Evolutionary conservation across 1,139 yeast genomes (phyloP).

Genomic region (Candida albicans): DNA sequence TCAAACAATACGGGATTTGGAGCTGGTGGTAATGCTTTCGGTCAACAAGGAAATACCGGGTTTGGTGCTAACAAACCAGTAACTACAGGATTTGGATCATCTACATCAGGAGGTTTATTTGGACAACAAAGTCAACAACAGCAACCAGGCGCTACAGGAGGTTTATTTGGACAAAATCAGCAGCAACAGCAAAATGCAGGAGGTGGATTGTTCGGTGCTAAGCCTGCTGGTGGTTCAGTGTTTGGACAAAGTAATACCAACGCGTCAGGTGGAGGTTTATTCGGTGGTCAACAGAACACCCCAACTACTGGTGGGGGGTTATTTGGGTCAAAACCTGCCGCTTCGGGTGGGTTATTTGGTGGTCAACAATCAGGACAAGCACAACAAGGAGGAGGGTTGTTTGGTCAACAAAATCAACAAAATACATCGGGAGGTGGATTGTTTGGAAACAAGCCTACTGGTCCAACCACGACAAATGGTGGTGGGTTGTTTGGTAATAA

Average conservation of each 20-base stretch:
- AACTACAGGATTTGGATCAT: slow-evolving; percentile 20
- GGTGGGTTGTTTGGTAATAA: slow-evolving; percentile 36
- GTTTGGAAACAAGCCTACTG: slow-evolving; percentile 18
- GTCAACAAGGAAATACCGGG: slow-evolving; percentile 18
- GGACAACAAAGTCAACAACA: slow-evolving; percentile 17
- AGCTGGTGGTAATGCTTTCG: slow-evolving; percentile 15
- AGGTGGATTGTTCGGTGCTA: slow-evolving; percentile 27
- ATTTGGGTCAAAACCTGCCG: slow-evolving; percentile 28
- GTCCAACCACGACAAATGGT: slow-evolving; percentile 12
- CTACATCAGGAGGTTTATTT: slow-evolving; percentile 16
- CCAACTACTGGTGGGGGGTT: slow-evolving; percentile 26
- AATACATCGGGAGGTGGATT: slow-evolving; percentile 18
- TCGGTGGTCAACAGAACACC: slow-evolving; percentile 6
- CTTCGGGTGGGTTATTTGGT: slow-evolving; percentile 24
- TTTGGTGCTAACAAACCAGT: slow-evolving; percentile 22
- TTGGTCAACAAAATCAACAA: slow-evolving; percentile 34
- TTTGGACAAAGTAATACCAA: slow-evolving; percentile 15
- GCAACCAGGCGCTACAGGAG: slow-evolving; percentile 19
- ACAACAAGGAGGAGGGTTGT: slow-evolving; percentile 25
- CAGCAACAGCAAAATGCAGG: slow-evolving; percentile 12
- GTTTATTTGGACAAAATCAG: slow-evolving; percentile 31
- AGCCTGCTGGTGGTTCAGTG: slow-evolving; percentile 13
- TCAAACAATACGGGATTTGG: slow-evolving; percentile 23
- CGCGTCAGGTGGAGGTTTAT: slow-evolving; percentile 7
- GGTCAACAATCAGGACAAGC: slow-evolving; percentile 7